Base-by-base conservation (phyloP, 2,329 filamentous ascomycete genomes). In the Ophiocordyceps camponoti-saundersi region DNA sequence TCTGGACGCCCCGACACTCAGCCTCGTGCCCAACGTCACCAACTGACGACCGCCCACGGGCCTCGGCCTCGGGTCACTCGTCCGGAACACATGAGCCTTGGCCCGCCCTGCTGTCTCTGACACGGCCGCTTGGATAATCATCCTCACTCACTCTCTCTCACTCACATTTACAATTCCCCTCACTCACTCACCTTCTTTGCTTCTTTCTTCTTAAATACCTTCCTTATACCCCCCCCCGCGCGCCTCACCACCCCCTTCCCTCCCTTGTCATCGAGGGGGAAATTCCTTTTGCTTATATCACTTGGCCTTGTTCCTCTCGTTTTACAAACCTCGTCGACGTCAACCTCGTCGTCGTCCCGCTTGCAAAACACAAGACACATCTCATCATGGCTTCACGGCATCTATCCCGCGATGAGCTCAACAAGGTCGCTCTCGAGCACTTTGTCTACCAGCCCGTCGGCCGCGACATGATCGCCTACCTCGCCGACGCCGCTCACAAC, bases 401-500 rank as follows among this genome's bases (percentile, higher is more conserved):
- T 50, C 64, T 76, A 57, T 63, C 63, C 59, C 61, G 65, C 59
- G 65, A 65, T 51, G 71, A 78, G 64, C 72, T 79, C 59, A 88
- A 88, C 70, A 77, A 80, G 62, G 74, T 74, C 47, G 85, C 85
- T 45, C 73, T 92, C 53, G 83, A 89, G 57, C 76, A 84, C 57
- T 90, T 92, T 62, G 77, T 92, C 67, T 85, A 82, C 65, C 75
- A 77, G 55, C 80, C 81, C 11, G 85, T 92, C 52, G 79, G 73
- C 59, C 73, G 73, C 55, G 73, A 82, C 47, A 92, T 92, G 85
- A 82, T 92, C 57, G 63, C 69, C 49, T 85, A 86, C 65, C 76
- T 92, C 50, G 82, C 85, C 52, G 66, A 72, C 49, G 85, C 85
- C 58, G 84, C 85, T 49, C 71, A 72, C 59, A 77, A 82, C 59